These are phyloP conservation scores for Tetradesmus lagerheimii DNA, from an alignment of 139 green algal species.

Conservation along the genomic window DNA sequence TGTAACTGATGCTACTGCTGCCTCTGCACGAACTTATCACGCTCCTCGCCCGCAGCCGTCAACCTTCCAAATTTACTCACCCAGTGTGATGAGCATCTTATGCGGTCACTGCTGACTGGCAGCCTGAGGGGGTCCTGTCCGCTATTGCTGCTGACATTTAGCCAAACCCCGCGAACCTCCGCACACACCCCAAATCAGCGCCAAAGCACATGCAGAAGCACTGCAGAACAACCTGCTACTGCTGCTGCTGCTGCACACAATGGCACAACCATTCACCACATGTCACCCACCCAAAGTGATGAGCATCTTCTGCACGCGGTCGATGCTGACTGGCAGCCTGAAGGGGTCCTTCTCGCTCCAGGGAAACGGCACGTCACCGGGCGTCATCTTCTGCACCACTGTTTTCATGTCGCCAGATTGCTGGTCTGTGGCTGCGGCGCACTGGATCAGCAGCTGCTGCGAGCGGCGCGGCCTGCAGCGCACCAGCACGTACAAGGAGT, in stretches of 20 bases:
- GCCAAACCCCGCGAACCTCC: too few relatives aligned
- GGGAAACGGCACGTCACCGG: slow-evolving; percentile 68
- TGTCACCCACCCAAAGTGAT: slow-evolving; percentile 51
- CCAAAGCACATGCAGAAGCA: too few relatives aligned
- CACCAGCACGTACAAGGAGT: neutral
- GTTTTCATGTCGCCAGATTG: slow-evolving; percentile 54
- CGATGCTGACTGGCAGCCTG: slow-evolving; percentile 69
- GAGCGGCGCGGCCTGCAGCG: neutral
- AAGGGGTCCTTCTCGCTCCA: slow-evolving; percentile 77
- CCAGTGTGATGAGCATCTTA: slow-evolving; percentile 58
- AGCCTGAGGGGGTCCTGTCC: slow-evolving; percentile 74
- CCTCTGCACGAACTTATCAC: too few relatives aligned
- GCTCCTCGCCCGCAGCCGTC: too few relatives aligned
- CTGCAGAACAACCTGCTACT: too few relatives aligned
- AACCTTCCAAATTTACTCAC: too few relatives aligned
- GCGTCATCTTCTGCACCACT: slow-evolving; percentile 60
- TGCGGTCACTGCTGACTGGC: slow-evolving; percentile 70
- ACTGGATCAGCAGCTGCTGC: neutral
- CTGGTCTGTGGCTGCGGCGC: slow-evolving; percentile 31
- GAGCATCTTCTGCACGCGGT: slow-evolving; percentile 68
- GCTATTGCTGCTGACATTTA: too few relatives aligned
- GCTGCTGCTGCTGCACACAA: neutral
- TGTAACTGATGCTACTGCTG: neutral
- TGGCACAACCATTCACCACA: too few relatives aligned
- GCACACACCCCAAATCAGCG: too few relatives aligned